phyloP scores from a whole-genome alignment of 306 rosid species.

The Quercus ilex region DNA sequence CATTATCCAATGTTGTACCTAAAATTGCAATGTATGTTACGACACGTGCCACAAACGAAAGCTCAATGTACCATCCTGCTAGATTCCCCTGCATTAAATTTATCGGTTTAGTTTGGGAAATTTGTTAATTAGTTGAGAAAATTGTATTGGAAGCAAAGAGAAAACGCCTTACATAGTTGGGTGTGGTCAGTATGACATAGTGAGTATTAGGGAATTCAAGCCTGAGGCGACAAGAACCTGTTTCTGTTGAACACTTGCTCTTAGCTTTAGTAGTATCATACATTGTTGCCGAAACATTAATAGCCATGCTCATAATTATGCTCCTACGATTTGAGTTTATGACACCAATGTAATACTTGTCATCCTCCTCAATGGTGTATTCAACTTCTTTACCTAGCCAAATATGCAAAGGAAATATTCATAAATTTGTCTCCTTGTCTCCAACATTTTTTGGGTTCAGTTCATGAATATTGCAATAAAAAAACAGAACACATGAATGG shows the following conservation, averaged over 20 bases:
- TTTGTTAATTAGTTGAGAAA: not conserved
- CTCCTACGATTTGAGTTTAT: slow-evolving; percentile 45
- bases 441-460: not conserved
- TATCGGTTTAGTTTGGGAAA: not conserved
- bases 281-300: slow-evolving; percentile 56
- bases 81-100: slow-evolving; percentile 41
- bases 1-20: slow-evolving; percentile 31
- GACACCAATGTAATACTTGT: slow-evolving; percentile 52
- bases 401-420: slow-evolving; percentile 3
- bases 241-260: slow-evolving; percentile 43
- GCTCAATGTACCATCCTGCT: slow-evolving; percentile 38
- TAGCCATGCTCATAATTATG: slow-evolving; percentile 35
- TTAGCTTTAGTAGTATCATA: slow-evolving; percentile 61
- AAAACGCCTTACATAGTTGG: slow-evolving; percentile 43
- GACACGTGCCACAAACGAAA: slow-evolving; percentile 46
- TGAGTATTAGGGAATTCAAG: slow-evolving; percentile 47
- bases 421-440: not conserved
- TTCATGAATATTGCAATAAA: not conserved
- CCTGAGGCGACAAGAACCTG: slow-evolving; percentile 49
- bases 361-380: slow-evolving; percentile 55
- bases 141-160: not conserved
- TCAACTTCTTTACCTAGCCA: slow-evolving; percentile 51
- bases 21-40: slow-evolving; percentile 47
- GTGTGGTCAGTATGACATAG: slow-evolving; percentile 47
- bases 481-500: not conserved